Base-by-base conservation (phyloP, 176 grass and related monocot genomes). In the Triticum timopheevii region DNA sequence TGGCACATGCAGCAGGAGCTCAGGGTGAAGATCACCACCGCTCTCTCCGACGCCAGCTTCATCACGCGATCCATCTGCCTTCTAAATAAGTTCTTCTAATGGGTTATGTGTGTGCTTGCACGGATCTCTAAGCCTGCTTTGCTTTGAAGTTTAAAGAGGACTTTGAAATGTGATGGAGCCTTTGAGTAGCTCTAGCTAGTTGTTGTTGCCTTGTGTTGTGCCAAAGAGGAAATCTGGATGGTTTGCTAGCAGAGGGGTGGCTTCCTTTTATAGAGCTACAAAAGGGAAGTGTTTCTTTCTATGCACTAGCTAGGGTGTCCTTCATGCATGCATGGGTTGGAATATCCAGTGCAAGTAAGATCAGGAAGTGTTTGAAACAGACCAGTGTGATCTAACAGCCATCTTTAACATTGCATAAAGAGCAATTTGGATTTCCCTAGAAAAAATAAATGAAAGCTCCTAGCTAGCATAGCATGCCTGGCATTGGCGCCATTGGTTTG, bases 1-100 rank as follows among this genome's bases (percentile, higher is more conserved):
- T 97, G 95, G 85, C 87, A 93, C 95, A 97, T 97, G 89, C 87
- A 95, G 82, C 92, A 91, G 7, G 86, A 89, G 74, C 95, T 97
- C 69, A 80, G 67, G 33, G 88, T 95, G 89, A 97, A 97, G 70
- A 97, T 87, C 13, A 97, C 92, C 75, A 97, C 95, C 1, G 92
- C 87, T 0, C 92, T 81, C 84, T 93, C 88, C 11, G 95, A 85
- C 11, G 79, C 90, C 20, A 95, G 56, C 82, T 90, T 49, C 82
- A 79, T 91, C 74, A 97, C 90, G 13, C 83, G 76, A 28, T 97
- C 95, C 90, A 97, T 93, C 70, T 56, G 8, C 2, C 73, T 54
- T 31, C 44, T 10, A 33, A 54, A 39, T 39, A 39, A 39, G 38
- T 39, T 42, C 39, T 10, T 42, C 73, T 5, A 22, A 56, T 27